Base-by-base conservation (phyloP, 441 rosid species). In the Flueggea neowawraea region DNA sequence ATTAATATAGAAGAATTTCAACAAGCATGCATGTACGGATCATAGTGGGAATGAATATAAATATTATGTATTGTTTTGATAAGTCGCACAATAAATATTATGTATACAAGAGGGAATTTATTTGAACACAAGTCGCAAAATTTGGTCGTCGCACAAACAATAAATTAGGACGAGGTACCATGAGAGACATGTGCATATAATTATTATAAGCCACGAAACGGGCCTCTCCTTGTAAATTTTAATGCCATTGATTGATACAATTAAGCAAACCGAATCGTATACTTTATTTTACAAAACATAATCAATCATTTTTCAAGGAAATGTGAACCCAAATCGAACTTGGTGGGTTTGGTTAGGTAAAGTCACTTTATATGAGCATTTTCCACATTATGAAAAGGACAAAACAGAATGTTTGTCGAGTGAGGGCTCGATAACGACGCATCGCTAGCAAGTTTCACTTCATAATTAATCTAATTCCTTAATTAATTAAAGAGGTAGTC, bases 311-410 rank as follows among this genome's bases (percentile, higher is more conserved):
- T 6, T 6, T 43, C 12, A 43, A 43, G 48, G 65, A 61, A 61
- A 66, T 60, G 68, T 52, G 69, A 60, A 67, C 28, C 50, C 32
- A 62, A 43, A 60, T 59, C 54, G 17, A 43, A 58, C 15, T 10
- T 57, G 76, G 79, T 72, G 70, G 76, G 80, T 57, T 62, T 67
- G 71, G 64, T 73, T 78, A 70, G 76, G 78, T 73, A 72, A 72
- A 71, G 74, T 59, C 48, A 39, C 31, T 52, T 62, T 48, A 51
- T 16, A 17, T 44, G 22, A 51, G 58, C 50, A 39, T 60, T 54
- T 54, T 60, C 60, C 63, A 16, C 43, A 50, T 50, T 31, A 60
- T 43, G 1, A 52, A 55, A 56, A 11, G 31, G 66, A 71, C 65
- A 57, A 69, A 61, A 41, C 36, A 62, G 73, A 77, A 67, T 66